Evolutionary conservation across 805 yeast species (phyloP).

Genomic region (Saccharomycopsis sp.): DNA sequence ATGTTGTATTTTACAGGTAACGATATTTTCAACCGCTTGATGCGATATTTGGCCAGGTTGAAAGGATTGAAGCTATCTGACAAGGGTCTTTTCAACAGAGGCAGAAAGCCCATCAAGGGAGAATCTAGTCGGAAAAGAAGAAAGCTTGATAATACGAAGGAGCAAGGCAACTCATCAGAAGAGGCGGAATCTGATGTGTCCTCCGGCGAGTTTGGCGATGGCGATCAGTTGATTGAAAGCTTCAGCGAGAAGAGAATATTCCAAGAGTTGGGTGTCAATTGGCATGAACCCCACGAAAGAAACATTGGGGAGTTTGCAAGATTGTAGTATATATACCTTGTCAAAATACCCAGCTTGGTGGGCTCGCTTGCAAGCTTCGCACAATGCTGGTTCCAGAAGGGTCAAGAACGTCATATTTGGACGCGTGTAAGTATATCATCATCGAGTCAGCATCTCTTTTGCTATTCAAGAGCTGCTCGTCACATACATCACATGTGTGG

Average conservation of each 20-base stretch:
- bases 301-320: slow-evolving; percentile 26
- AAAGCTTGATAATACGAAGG: not conserved
- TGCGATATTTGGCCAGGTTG: slow-evolving; percentile 35
- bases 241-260: slow-evolving; percentile 38
- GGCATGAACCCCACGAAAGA: slow-evolving; percentile 26
- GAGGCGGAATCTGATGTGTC: slow-evolving; percentile 3
- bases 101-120: not conserved
- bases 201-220: not conserved
- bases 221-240: slow-evolving; percentile 31
- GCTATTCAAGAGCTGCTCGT: slow-evolving; percentile 27
- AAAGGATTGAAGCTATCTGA: slow-evolving; percentile 33
- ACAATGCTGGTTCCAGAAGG: no score
- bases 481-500: slow-evolving; percentile 30
- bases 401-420: slow-evolving; percentile 22
- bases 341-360: no score
- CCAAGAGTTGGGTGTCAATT: slow-evolving; percentile 33
- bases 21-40: slow-evolving; percentile 39
- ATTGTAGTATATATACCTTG: no score
- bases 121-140: not conserved
- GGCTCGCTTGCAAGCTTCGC: no score
- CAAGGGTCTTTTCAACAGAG: slow-evolving; percentile 33
- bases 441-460: slow-evolving; percentile 24
- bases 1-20: slow-evolving; percentile 48
- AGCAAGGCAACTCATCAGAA: slow-evolving; percentile 1
- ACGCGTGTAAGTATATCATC: slow-evolving; percentile 42